phyloP scores from a whole-genome alignment of 129 eudicot species.

The Sambucus nigra region DNA sequence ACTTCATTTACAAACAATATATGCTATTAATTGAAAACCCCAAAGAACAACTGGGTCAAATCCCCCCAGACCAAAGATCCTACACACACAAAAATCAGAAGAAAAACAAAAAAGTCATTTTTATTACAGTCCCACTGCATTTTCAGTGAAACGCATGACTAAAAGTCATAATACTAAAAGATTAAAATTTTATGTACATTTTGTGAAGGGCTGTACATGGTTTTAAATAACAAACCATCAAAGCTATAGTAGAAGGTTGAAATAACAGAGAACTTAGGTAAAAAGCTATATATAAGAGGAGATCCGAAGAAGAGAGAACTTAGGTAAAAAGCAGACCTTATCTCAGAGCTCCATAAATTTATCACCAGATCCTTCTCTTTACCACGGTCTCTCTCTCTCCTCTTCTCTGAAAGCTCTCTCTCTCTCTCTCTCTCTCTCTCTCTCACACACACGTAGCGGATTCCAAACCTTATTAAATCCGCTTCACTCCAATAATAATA shows the following conservation, averaged over 20 bases:
- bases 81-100: neutral
- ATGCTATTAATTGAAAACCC: neutral
- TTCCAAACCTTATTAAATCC: slow-evolving; percentile 16
- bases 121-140: no score
- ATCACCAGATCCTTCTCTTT: slow-evolving; percentile 5
- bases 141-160: neutral
- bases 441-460: slow-evolving; percentile 9
- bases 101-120: neutral
- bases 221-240: neutral
- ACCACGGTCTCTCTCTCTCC: slow-evolving; percentile 8
- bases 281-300: neutral
- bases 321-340: slow-evolving; percentile 3
- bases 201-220: neutral
- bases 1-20: slow-evolving; percentile 8
- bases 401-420: slow-evolving; percentile 7
- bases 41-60: no score
- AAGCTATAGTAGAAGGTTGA: neutral
- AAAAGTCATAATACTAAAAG: neutral
- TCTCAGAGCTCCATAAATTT: neutral
- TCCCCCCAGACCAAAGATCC: neutral
- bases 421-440: slow-evolving; percentile 11
- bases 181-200: neutral
- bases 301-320: slow-evolving; percentile 6
- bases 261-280: neutral
- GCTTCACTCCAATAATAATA: slow-evolving; percentile 5